Conservation (phyloP, 139 green algal genomes). For the Coccomyxa sp. region DNA sequence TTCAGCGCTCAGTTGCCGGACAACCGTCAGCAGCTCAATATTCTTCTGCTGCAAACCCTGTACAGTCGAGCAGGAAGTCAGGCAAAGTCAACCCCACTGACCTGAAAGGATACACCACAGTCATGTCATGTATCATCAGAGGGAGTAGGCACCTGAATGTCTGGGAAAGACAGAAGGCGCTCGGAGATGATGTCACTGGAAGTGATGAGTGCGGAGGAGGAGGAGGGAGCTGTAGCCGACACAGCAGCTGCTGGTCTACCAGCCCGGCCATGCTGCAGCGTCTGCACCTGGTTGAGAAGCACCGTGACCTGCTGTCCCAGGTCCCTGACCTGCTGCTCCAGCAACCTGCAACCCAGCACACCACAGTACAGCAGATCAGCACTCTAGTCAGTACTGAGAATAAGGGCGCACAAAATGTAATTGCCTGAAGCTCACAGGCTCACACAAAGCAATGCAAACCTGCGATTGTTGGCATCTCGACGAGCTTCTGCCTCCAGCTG, state of each 20-base stretch:
- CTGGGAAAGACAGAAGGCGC: constrained; percentile 30
- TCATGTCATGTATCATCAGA: background rate
- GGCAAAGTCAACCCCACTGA: background rate
- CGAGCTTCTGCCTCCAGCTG: constrained; percentile 11
- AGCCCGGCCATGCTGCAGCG: constrained; percentile 8
- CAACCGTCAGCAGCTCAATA: constrained; percentile 36
- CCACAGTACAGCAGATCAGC: background rate
- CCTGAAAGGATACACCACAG: background rate
- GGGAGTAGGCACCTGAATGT: constrained; percentile 19
- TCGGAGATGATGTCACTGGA: constrained; percentile 35
- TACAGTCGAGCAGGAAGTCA: background rate
- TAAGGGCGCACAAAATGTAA: too few species aligned
- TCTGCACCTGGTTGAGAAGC: constrained; percentile 35
- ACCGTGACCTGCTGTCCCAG: constrained; percentile 29
- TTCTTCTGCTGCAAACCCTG: constrained; percentile 52
- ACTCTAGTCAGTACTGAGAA: background rate
- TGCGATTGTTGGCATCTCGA: constrained; percentile 15
- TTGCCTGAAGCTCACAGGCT: too few species aligned
- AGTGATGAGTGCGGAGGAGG: background rate
- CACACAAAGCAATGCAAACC: background rate
- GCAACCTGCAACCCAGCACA: background rate
- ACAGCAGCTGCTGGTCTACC: background rate
- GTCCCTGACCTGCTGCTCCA: constrained; percentile 37
- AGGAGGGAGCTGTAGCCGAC: constrained; percentile 11
- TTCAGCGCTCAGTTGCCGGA: constrained; percentile 35